Conservation (phyloP, 768 basidiomycete genomes). For the Boletus subcaerulescens region DNA sequence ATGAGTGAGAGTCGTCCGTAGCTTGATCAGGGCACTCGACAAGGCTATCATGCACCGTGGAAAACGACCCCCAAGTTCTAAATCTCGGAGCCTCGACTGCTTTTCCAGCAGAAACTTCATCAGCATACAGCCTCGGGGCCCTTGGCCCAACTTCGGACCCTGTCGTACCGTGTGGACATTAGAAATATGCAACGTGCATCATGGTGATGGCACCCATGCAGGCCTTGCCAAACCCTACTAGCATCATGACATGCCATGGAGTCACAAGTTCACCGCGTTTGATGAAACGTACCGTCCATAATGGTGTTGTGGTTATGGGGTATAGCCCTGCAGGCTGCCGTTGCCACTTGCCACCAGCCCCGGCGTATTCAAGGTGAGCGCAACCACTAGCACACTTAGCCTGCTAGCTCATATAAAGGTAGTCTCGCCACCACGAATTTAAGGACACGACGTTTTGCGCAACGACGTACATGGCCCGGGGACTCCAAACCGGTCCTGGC, state of each 20-base stretch:
- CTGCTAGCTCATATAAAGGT: constrained; percentile 10
- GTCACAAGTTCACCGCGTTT: constrained; percentile 18
- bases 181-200: constrained; percentile 8
- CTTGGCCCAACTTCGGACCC: not conserved
- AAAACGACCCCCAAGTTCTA: too few relatives aligned
- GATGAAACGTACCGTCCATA: constrained; percentile 6
- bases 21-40: too few relatives aligned
- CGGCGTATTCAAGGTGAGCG: constrained; percentile 1
- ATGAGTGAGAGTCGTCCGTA: too few relatives aligned
- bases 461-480: not conserved
- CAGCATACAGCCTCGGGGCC: too few relatives aligned
- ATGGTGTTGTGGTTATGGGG: not conserved
- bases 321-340: constrained; percentile 1
- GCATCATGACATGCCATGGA: not conserved
- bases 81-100: too few relatives aligned
- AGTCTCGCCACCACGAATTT: not conserved
- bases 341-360: not conserved
- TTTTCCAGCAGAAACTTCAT: too few relatives aligned
- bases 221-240: constrained; percentile 10
- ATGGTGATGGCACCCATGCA: not conserved
- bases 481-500: not conserved
- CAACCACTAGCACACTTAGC: not conserved
- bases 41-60: too few relatives aligned
- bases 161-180: not conserved
- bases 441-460: not conserved